These are phyloP conservation scores for Atkinsonella texensis DNA, from an alignment of 2,329 filamentous ascomycete genomes.

Conservation along the genomic window DNA sequence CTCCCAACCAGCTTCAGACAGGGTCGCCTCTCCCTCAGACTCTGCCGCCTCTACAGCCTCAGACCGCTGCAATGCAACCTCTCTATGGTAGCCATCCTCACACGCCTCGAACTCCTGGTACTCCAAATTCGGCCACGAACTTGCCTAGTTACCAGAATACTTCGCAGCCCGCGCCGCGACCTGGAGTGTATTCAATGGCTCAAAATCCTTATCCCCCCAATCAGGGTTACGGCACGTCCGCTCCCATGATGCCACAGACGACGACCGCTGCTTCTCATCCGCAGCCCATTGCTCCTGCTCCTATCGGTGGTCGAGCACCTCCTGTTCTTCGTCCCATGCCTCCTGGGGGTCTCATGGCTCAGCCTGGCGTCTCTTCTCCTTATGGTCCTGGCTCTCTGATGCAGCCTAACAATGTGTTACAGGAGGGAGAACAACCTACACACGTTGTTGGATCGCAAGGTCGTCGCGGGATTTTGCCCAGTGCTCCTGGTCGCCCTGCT, in stretches of 20 bases:
- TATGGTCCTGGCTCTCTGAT: conserved; percentile 49
- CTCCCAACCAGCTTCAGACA: conserved; percentile 39
- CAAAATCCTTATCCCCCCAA: conserved; percentile 42
- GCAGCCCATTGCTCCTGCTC: conserved; percentile 65
- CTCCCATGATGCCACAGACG: conserved; percentile 53
- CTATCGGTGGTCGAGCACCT: conserved; percentile 42
- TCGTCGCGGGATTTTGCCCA: conserved; percentile 80
- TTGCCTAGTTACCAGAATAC: conserved; percentile 43
- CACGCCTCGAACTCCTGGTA: conserved; percentile 51
- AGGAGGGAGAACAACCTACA: conserved; percentile 56
- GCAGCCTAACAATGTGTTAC: conserved; percentile 42
- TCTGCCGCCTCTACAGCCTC: conserved; percentile 42
- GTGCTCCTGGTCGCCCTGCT: conserved; percentile 73
- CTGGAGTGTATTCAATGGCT: conserved; percentile 42
- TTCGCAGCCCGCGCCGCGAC: conserved; percentile 34
- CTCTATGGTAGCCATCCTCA: conserved; percentile 48
- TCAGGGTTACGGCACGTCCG: conserved; percentile 43
- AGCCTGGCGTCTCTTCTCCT: conserved; percentile 44
- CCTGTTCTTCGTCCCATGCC: conserved; percentile 60
- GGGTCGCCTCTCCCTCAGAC: conserved; percentile 38
- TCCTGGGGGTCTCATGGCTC: conserved; percentile 49
- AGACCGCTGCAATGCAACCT: conserved; percentile 29
- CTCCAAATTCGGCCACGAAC: conserved; percentile 41
- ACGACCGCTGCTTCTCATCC: conserved; percentile 57
- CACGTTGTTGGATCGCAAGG: conserved; percentile 95